Base-by-base conservation (phyloP, 2,329 filamentous ascomycete genomes). In the Botrytis squamosa region DNA sequence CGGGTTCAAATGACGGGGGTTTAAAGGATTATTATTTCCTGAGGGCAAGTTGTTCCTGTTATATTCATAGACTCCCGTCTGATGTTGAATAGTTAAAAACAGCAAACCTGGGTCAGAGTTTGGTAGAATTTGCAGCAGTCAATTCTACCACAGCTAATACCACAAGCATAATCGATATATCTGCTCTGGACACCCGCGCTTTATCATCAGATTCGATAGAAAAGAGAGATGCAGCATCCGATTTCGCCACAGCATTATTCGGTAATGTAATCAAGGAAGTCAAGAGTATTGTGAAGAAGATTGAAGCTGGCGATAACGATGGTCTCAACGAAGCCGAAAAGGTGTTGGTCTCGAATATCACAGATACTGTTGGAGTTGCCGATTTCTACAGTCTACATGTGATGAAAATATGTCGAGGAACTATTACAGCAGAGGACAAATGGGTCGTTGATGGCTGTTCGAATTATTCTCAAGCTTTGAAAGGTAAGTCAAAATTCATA, bases 341-440 rank as follows among this genome's bases (percentile, higher is more conserved):
- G 20, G 12, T 10, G 4, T 40, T 57, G 33, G 22, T 68, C 12
- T 38, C 33, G 16, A 68, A 57, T 57, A 36, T 68, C 7, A 68
- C 66, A 29, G 46, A 68, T n/a, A 55, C 66, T 5, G 38, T 68
- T 14, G 49, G 46, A 40, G 33, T 68, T 38, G 66, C 66, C 14
- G 66, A 68, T 52, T 68, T 68, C 20, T 68, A 68, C 18, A 68
- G 33, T 40, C 20, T 68, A 33, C 66, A 68, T 57, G 46, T 68
- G 40, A 68, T 68, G 46, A 57, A 40, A 25, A 68, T 68, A 10
- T 42, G 66, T 29, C 22, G 18, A 40, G 66, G 66, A n/a, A 55
- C 36, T 55, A 68, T 57, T 7, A 52, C 49, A 55, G 1, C 49
- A 55, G 49, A 16, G 49, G 25, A 52, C 0, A 55, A 55, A 16